These are phyloP conservation scores for Trichothecium sympodiale DNA, from an alignment of 2,329 filamentous ascomycete species.

Conservation along the genomic window DNA sequence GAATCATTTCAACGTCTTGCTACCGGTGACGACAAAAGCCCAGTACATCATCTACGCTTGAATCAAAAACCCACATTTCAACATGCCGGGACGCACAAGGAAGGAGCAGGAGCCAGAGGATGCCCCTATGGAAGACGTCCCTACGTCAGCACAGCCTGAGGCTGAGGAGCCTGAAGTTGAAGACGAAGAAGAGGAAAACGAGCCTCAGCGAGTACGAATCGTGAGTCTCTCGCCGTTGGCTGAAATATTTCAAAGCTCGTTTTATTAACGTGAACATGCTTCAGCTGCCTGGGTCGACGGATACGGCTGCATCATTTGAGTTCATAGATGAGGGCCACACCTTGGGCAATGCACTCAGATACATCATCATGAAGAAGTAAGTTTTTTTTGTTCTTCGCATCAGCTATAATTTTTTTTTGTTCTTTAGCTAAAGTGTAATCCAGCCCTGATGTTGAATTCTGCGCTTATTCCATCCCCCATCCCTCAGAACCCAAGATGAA, in stretches of 20 bases:
- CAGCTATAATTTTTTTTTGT: not conserved
- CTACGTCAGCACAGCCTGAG: conserved; percentile 24
- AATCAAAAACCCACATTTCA: too few species aligned
- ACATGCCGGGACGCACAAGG: conserved; percentile 30
- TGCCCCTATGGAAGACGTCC: conserved; percentile 33
- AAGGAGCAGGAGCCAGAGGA: conserved; percentile 20
- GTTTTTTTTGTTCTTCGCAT: conserved; percentile 14
- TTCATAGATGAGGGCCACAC: conserved; percentile 93
- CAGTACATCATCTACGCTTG: too few species aligned
- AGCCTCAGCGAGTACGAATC: conserved; percentile 49
- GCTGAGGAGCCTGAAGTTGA: conserved; percentile 16
- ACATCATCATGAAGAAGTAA: conserved; percentile 98
- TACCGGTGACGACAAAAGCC: not conserved
- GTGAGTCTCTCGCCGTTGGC: conserved; percentile 26
- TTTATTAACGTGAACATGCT: conserved; percentile 3
- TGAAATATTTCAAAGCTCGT: too few species aligned
- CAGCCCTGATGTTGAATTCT: conserved; percentile 94
- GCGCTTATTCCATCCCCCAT: conserved; percentile 94
- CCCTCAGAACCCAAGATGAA: conserved; percentile 97
- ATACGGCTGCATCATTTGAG: conserved; percentile 88
- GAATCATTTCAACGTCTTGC: not conserved
- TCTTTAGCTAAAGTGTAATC: not conserved
- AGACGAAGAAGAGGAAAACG: conserved; percentile 26
- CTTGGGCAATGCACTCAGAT: conserved; percentile 84
- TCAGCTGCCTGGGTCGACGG: conserved; percentile 73